These are phyloP conservation scores for Cyberlindnera americana DNA, from an alignment of 805 yeast species.

Conservation along the genomic window DNA sequence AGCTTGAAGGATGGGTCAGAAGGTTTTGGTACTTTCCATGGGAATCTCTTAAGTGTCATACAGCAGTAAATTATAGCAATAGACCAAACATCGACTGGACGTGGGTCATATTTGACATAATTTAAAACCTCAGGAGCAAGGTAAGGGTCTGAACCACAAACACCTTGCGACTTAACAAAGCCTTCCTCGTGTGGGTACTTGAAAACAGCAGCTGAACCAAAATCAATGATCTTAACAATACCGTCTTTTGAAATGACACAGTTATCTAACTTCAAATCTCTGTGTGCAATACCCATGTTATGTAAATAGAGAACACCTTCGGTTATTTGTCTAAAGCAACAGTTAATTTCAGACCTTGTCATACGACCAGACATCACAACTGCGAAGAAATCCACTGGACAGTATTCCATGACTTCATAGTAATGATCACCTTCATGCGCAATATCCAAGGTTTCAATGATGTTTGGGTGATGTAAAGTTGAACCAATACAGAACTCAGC, in stretches of 20 bases:
- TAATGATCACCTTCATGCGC: slow-evolving; percentile 56
- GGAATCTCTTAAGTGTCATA: slow-evolving; percentile 80
- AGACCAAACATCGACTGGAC: slow-evolving; percentile 81
- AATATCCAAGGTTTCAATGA: slow-evolving; percentile 75
- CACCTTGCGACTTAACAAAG: slow-evolving; percentile 62
- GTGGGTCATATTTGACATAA: slow-evolving; percentile 58
- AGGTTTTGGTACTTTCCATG: slow-evolving; percentile 79
- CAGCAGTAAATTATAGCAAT: slow-evolving; percentile 82
- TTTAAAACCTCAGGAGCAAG: slow-evolving; percentile 75
- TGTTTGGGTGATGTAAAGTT: slow-evolving; percentile 75
- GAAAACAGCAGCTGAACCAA: slow-evolving; percentile 81
- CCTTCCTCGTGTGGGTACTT: slow-evolving; percentile 68
- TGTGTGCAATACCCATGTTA: slow-evolving; percentile 74
- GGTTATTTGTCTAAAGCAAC: slow-evolving; percentile 72
- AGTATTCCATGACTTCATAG: slow-evolving; percentile 82
- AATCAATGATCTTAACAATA: slow-evolving; percentile 73
- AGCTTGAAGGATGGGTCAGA: slow-evolving; percentile 68
- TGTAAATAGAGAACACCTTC: slow-evolving; percentile 74
- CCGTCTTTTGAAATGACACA: slow-evolving; percentile 76
- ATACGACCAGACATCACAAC: slow-evolving; percentile 84
- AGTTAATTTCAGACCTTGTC: slow-evolving; percentile 78
- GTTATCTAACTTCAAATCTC: slow-evolving; percentile 79
- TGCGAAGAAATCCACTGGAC: slow-evolving; percentile 80
- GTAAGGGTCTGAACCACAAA: slow-evolving; percentile 85
- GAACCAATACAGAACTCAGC: slow-evolving; percentile 89